Percentiles rank a stretch among this genome's conserved stretches.
Conservation (phyloP, 768 basidiomycete genomes). For the Macrolepiota albuminosa region DNA sequence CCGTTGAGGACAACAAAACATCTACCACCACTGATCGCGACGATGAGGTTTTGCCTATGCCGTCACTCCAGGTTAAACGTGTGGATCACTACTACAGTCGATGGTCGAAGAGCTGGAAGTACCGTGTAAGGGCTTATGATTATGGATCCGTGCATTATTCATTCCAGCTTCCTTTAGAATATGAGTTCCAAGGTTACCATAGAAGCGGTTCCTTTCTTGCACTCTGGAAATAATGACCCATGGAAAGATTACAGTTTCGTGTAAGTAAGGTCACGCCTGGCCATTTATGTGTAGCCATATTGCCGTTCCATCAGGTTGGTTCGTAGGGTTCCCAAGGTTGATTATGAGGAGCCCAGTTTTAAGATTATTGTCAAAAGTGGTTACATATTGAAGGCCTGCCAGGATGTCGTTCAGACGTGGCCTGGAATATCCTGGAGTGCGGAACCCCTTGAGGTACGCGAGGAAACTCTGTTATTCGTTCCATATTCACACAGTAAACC, state of each 20-base stretch:
- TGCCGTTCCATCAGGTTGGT: constrained; percentile 36
- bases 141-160: background rate
- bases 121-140: constrained; percentile 30
- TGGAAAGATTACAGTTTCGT: constrained; percentile 58
- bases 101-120: constrained; percentile 56
- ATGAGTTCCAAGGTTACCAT: constrained; percentile 49
- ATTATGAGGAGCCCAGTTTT: constrained; percentile 38
- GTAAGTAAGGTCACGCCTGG: constrained; percentile 20
- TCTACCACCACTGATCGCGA: constrained; percentile 29
- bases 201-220: constrained; percentile 38
- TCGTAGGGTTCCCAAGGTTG: constrained; percentile 39
- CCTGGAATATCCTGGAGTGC: constrained; percentile 60
- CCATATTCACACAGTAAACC: background rate
- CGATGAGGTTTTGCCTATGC: constrained; percentile 30
- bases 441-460: constrained; percentile 47
- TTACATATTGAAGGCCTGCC: constrained; percentile 52
- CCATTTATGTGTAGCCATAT: too few relatives aligned
- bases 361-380: constrained; percentile 55
- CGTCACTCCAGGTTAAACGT: constrained; percentile 54
- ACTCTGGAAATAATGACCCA: constrained; percentile 38
- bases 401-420: constrained; percentile 53
- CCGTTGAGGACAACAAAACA: constrained; percentile 26
- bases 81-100: constrained; percentile 56
- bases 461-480: background rate
- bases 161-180: constrained; percentile 28